These are phyloP conservation scores for Glomus cerebriforme DNA, from an alignment of 192 early-diverging fungal species.

Conservation along the genomic window DNA sequence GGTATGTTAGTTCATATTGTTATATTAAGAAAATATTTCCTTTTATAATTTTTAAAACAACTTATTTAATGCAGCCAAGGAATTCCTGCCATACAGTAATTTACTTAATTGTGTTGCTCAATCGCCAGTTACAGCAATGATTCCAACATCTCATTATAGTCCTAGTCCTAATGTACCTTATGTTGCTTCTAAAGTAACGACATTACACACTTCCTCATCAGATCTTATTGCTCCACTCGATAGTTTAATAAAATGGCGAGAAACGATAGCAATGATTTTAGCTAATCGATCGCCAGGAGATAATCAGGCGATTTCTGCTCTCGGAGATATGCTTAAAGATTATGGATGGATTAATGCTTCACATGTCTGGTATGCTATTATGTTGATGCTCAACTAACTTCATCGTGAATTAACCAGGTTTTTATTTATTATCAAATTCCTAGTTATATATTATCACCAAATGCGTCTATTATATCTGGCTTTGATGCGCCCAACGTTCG, in stretches of 20 bases:
- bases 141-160: neutral
- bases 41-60: neutral
- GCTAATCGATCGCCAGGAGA: constrained; percentile 84
- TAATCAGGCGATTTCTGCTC: constrained; percentile 61
- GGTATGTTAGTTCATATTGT: constrained; percentile 29
- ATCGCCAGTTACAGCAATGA: neutral
- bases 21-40: neutral
- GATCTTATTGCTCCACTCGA: constrained; percentile 32
- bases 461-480: constrained; percentile 63
- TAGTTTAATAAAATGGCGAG: constrained; percentile 69
- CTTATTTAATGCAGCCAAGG: constrained; percentile 29
- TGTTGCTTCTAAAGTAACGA: neutral
- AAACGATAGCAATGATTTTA: constrained; percentile 73
- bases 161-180: neutral
- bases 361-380: constrained; percentile 74
- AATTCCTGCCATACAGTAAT: constrained; percentile 36
- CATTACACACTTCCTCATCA: constrained; percentile 9
- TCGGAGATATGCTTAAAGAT: constrained; percentile 77
- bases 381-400: neutral
- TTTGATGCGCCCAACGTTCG: constrained; percentile 62
- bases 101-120: constrained; percentile 12
- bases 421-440: constrained; percentile 7
- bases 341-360: constrained; percentile 60
- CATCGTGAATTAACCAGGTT: too few species aligned
- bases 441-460: constrained; percentile 66